These are phyloP conservation scores for Rhypophila decipiens DNA, from an alignment of 495 filamentous ascomycete species.

Conservation along the genomic window DNA sequence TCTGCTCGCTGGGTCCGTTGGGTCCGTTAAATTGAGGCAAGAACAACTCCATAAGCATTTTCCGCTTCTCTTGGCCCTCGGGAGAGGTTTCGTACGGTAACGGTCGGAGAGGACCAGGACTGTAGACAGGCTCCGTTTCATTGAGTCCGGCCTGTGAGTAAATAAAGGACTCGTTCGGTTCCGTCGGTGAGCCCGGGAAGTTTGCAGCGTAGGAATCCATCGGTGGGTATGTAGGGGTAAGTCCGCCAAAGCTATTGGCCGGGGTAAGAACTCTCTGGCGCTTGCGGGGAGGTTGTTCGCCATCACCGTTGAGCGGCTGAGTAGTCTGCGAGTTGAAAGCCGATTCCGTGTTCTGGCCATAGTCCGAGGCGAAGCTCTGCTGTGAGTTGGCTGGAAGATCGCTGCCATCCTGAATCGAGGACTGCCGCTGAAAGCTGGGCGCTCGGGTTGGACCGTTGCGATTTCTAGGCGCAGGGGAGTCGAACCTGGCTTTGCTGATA, in stretches of 20 bases:
- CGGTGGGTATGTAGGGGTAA: slow-evolving; percentile 31
- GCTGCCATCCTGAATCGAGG: slow-evolving; percentile 54
- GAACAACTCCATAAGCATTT: slow-evolving; percentile 81
- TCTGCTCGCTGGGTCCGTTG: slow-evolving; percentile 48
- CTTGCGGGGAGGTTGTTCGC: slow-evolving; percentile 77
- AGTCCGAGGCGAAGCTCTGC: slow-evolving; percentile 42
- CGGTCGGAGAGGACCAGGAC: slow-evolving; percentile 57
- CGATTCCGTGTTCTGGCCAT: slow-evolving; percentile 40
- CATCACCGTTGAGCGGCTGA: slow-evolving; percentile 45
- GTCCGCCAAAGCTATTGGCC: slow-evolving; percentile 42
- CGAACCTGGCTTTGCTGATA: slow-evolving; percentile 90
- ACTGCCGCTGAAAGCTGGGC: slow-evolving; percentile 49
- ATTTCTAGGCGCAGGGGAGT: slow-evolving; percentile 69
- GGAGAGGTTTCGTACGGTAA: slow-evolving; percentile 61
- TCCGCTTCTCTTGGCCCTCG: slow-evolving; percentile 65
- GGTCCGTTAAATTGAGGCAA: slow-evolving; percentile 58
- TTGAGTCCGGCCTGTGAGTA: slow-evolving; percentile 55
- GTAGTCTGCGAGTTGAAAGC: slow-evolving; percentile 35
- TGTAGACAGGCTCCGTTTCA: slow-evolving; percentile 46
- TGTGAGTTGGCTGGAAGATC: slow-evolving; percentile 43
- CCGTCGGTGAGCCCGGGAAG: slow-evolving; percentile 64
- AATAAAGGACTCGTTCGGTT: slow-evolving; percentile 79
- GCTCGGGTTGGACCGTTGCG: slow-evolving; percentile 41
- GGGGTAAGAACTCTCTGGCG: slow-evolving; percentile 47
- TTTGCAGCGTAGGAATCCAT: slow-evolving; percentile 45